Percentiles rank a stretch among this genome's conserved stretches.
phyloP scores from a whole-genome alignment of 2,329 filamentous ascomycete species.

The Aspergillus ruber region DNA sequence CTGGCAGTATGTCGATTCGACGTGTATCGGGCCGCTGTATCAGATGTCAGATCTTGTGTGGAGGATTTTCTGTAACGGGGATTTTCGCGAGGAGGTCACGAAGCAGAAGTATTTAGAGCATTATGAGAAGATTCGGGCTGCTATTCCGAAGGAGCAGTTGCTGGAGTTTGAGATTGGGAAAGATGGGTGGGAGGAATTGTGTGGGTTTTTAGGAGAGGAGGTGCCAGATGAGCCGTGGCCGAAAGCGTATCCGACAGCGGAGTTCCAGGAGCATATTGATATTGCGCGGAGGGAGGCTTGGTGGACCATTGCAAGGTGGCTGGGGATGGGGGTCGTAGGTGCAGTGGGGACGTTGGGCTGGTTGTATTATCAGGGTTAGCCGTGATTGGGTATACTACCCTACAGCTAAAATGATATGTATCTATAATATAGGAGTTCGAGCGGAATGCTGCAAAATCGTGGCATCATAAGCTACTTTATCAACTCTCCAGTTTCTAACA shows the following conservation, averaged over 20 bases:
- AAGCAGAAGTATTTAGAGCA: conserved; percentile 12
- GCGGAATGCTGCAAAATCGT: background rate
- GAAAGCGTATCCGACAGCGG: conserved; percentile 21
- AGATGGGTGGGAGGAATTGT: conserved; percentile 42
- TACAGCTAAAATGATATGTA: no score
- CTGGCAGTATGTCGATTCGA: conserved; percentile 8
- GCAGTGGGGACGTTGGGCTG: background rate
- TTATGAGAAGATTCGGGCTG: conserved; percentile 12
- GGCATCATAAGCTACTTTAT: background rate
- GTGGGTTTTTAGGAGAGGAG: conserved; percentile 33
- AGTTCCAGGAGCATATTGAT: conserved; percentile 4
- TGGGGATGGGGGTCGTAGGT: conserved; percentile 1
- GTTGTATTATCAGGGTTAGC: background rate
- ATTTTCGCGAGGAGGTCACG: conserved; percentile 12
- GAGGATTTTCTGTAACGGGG: conserved; percentile 5
- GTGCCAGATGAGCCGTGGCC: conserved; percentile 32
- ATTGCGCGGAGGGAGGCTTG: background rate
- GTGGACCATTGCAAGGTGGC: background rate
- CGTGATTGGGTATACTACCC: background rate
- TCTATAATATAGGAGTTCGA: background rate
- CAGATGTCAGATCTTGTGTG: conserved; percentile 6
- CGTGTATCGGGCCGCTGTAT: conserved; percentile 15
- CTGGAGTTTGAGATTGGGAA: conserved; percentile 22
- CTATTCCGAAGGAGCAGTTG: conserved; percentile 16
- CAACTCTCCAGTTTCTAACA: no score